Percentiles rank a stretch among this genome's conserved stretches.
Conservation (phyloP, 805 yeast species). For the Brettanomyces sp. region DNA sequence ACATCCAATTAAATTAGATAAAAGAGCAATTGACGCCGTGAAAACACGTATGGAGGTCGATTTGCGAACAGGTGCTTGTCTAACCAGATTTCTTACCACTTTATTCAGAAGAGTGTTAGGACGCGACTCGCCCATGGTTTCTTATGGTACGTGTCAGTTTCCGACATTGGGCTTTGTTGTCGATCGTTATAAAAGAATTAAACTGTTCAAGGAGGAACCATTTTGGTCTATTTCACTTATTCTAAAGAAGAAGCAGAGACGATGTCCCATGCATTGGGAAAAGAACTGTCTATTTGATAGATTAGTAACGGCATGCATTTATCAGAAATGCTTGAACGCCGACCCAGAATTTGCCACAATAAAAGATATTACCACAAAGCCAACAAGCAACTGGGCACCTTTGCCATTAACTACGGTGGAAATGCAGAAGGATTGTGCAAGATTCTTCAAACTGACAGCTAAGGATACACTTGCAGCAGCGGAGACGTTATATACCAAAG, state of each 20-base stretch:
- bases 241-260: constrained; percentile 32
- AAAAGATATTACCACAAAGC: constrained; percentile 41
- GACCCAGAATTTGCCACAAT: constrained; percentile 39
- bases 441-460: constrained; percentile 66
- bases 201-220: constrained; percentile 61
- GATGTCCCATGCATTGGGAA: constrained; percentile 57
- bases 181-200: constrained; percentile 73
- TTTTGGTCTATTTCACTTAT: constrained; percentile 69
- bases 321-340: constrained; percentile 51
- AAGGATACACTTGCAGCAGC: constrained; percentile 71
- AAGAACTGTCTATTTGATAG: constrained; percentile 68
- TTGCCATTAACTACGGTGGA: constrained; percentile 91
- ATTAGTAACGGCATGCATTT: constrained; percentile 50
- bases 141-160: constrained; percentile 92
- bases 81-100: constrained; percentile 72
- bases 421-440: constrained; percentile 78
- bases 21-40: constrained; percentile 73
- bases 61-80: constrained; percentile 78
- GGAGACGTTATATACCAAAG: constrained; percentile 75
- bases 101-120: constrained; percentile 29
- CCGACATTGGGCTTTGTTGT: constrained; percentile 96
- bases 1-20: constrained; percentile 54
- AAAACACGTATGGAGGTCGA: constrained; percentile 80
- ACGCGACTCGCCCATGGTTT: constrained; percentile 27
- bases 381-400: constrained; percentile 73